Percentiles rank a stretch among this genome's conserved stretches.
phyloP scores from a whole-genome alignment of 768 basidiomycete species.

The Dioszegia hungarica region DNA sequence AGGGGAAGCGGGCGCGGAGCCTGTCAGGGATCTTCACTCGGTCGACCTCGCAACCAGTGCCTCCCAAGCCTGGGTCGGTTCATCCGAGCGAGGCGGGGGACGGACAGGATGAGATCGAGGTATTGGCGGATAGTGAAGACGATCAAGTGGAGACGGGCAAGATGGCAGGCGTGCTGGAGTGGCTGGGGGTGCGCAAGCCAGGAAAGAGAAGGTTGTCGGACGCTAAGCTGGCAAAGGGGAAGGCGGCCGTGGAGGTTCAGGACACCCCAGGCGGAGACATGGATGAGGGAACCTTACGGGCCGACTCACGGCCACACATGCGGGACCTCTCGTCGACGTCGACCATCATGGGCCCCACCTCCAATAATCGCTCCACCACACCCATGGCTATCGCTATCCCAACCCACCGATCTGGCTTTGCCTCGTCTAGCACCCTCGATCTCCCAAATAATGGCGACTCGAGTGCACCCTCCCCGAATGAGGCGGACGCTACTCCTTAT shows the following conservation, averaged over 20 bases:
- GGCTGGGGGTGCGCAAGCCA: constrained; percentile 36
- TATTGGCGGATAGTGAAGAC: neutral
- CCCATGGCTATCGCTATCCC: neutral
- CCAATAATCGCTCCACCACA: no score
- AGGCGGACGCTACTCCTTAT: neutral
- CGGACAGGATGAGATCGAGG: neutral
- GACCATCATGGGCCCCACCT: neutral
- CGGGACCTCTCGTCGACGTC: neutral
- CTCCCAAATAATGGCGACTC: neutral
- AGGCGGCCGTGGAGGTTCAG: neutral
- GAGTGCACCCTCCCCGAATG: neutral
- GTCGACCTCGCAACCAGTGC: neutral
- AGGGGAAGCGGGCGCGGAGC: constrained; percentile 28
- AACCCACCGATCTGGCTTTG: neutral
- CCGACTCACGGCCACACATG: neutral
- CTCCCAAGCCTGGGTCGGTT: neutral
- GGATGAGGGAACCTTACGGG: no score
- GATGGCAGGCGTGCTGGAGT: constrained; percentile 30
- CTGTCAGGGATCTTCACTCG: constrained; percentile 34
- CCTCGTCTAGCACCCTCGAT: neutral
- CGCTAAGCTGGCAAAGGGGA: neutral
- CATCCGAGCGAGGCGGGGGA: neutral
- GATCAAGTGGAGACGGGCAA: neutral
- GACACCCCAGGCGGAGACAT: neutral
- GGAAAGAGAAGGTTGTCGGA: constrained; percentile 27